phyloP scores from a whole-genome alignment of 2,329 filamentous ascomycete species.

The Diplodia scrobiculata region DNA sequence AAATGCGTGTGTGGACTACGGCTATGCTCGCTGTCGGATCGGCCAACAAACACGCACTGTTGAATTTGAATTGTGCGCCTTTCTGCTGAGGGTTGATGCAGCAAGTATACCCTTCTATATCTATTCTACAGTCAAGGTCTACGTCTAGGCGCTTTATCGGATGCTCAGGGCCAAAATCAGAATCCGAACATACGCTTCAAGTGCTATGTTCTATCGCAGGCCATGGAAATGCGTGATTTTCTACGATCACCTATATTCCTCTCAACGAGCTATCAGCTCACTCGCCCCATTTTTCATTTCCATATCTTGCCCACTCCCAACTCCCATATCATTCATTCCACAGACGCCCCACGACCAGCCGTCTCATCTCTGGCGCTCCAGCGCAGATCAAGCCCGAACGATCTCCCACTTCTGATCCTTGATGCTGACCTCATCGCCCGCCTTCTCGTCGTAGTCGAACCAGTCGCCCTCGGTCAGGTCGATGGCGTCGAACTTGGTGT shows the following conservation, averaged over 20 bases:
- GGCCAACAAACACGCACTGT: too few species aligned
- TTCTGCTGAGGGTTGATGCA: neutral
- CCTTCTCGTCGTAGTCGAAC: slow-evolving; percentile 98
- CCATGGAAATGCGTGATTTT: neutral
- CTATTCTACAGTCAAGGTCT: too few species aligned
- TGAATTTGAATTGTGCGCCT: neutral
- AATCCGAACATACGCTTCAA: too few species aligned
- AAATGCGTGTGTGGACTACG: neutral
- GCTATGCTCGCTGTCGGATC: neutral
- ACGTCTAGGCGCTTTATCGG: too few species aligned
- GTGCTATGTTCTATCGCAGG: too few species aligned
- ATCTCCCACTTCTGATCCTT: slow-evolving; percentile 89
- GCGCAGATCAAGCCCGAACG: slow-evolving; percentile 52
- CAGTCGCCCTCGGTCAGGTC: slow-evolving; percentile 89
- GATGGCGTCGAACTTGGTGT: slow-evolving; percentile 77
- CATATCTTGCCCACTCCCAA: neutral
- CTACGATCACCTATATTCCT: neutral
- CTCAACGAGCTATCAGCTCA: neutral
- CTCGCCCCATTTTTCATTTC: neutral
- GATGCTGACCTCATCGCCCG: slow-evolving; percentile 86
- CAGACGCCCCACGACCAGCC: too few species aligned
- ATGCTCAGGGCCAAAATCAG: too few species aligned
- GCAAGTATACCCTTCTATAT: too few species aligned
- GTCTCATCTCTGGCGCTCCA: neutral
- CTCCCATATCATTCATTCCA: neutral